Base-by-base conservation (phyloP, 129 eudicot species). In the Flaveria robusta region DNA sequence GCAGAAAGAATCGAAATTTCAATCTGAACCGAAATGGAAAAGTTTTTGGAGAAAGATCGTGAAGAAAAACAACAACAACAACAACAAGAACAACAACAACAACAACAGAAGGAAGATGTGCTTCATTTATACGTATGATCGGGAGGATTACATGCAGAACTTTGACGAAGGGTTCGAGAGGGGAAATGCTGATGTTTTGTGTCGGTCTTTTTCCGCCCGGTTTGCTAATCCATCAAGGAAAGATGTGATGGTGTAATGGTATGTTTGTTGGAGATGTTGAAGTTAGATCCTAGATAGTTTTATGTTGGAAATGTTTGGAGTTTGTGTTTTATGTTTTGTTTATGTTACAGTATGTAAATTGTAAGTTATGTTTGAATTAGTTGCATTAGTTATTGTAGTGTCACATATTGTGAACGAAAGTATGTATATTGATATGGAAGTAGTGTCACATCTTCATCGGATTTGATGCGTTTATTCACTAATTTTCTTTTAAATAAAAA, bases 131-230 rank as follows among this genome's bases (percentile, higher is more conserved):
- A 71, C 83, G 8, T 91, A 91, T 77, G 88, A 91, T 79, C 77
- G 20, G 7, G 82, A 83, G 18, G 81, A 71, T 39, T 91, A 91
- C 71, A 68, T 83, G 87, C 83, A 85, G 79, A 91, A 88, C 69
- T 88, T 91, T 74, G 97, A 91, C 71, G 90, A 91, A 31, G 95
- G 90, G 79, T 22, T 43, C 0, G 85, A 34, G 68, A 72, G 66
- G 62, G 55, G 56, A 20, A 92, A 83, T 47, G 86, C 74, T 3
- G 97, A 91, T 13, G 46, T 88, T 73, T 82, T 88, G 11, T 69
- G 68, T 79, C 76, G 90, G 74, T 91, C 97, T 8, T 91, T 91
- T 70, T 91, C 95, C 0, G 92, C 92, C n/a, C 78, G 92, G 62
- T 91, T 84, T 74, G 95, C 97, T 46, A 86, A 84, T 82, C 90